Evolutionary conservation across 2,329 filamentous ascomycete genomes (phyloP).

Genomic region (Cladosporium oxysporum): DNA sequence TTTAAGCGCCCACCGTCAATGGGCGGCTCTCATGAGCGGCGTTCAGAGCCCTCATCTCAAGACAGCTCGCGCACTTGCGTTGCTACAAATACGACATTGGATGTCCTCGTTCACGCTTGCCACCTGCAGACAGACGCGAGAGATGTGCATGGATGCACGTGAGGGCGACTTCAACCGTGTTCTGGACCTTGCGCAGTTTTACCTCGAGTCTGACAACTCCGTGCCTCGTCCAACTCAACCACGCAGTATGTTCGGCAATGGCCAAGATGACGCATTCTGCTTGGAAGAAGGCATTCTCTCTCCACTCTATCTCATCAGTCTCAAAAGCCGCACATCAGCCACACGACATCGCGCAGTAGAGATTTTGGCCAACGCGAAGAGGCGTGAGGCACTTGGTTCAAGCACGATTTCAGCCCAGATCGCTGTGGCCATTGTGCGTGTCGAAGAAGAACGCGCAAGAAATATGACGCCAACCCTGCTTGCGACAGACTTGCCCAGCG

Average conservation of each 20-base stretch:
- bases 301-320: background rate
- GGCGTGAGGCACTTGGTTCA: slow-evolving; percentile 9
- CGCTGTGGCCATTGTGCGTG: background rate
- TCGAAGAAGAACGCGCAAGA: slow-evolving; percentile 9
- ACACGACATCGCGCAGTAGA: slow-evolving; percentile 13
- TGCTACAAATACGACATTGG: slow-evolving; percentile 14
- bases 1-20: background rate
- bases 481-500: background rate
- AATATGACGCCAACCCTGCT: background rate
- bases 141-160: background rate
- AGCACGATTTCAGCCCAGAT: slow-evolving; percentile 12
- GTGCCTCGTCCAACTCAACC: background rate
- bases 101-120: slow-evolving; percentile 3
- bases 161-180: slow-evolving; percentile 6
- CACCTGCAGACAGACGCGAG: slow-evolving; percentile 7
- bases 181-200: slow-evolving; percentile 1
- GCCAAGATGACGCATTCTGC: slow-evolving; percentile 14
- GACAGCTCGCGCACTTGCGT: background rate
- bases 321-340: slow-evolving; percentile 14
- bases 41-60: background rate
- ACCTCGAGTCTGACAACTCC: background rate
- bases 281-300: slow-evolving; percentile 6
- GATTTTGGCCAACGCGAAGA: slow-evolving; percentile 1
- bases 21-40: background rate
- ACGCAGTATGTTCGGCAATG: slow-evolving; percentile 10